Evolutionary conservation across 2,329 filamentous ascomycete species (phyloP).

Genomic region (Xylaria arbuscula): DNA sequence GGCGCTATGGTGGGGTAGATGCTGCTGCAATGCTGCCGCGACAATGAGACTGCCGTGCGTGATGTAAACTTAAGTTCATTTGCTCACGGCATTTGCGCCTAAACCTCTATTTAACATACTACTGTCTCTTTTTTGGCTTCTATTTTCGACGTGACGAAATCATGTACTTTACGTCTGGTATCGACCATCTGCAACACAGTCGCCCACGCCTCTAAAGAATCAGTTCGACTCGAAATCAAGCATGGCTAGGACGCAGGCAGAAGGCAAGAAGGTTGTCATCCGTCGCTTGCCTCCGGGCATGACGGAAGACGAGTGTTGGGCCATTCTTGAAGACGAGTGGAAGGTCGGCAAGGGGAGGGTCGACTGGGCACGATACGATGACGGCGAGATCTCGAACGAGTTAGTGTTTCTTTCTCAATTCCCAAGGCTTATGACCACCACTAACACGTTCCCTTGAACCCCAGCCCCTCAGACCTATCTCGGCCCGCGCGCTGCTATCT

Average conservation of each 20-base stretch:
- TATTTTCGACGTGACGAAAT: slow-evolving; percentile 6
- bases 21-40: slow-evolving; percentile 11
- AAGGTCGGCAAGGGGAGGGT: slow-evolving; percentile 81
- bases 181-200: slow-evolving; percentile 49
- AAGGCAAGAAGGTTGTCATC: slow-evolving; percentile 85
- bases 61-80: background rate
- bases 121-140: background rate
- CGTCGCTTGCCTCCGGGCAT: slow-evolving; percentile 87
- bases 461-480: slow-evolving; percentile 85
- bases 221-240: slow-evolving; percentile 53
- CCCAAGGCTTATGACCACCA: slow-evolving; percentile 19
- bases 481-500: slow-evolving; percentile 84
- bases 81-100: slow-evolving; percentile 5
- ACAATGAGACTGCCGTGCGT: slow-evolving; percentile 15
- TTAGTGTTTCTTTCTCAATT: slow-evolving; percentile 58
- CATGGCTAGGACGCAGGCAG: slow-evolving; percentile 63
- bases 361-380: slow-evolving; percentile 79
- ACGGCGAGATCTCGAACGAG: slow-evolving; percentile 84
- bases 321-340: slow-evolving; percentile 82
- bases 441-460: slow-evolving; percentile 12
- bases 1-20: slow-evolving; percentile 1
- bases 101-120: background rate
- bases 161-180: slow-evolving; percentile 20
- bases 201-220: slow-evolving; percentile 50
- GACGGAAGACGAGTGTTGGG: slow-evolving; percentile 80